Evolutionary conservation across 768 basidiomycete genomes (phyloP), one percentile per base, ranked within the genome.

Genomic region (Phaffia tasmanica): DNA sequence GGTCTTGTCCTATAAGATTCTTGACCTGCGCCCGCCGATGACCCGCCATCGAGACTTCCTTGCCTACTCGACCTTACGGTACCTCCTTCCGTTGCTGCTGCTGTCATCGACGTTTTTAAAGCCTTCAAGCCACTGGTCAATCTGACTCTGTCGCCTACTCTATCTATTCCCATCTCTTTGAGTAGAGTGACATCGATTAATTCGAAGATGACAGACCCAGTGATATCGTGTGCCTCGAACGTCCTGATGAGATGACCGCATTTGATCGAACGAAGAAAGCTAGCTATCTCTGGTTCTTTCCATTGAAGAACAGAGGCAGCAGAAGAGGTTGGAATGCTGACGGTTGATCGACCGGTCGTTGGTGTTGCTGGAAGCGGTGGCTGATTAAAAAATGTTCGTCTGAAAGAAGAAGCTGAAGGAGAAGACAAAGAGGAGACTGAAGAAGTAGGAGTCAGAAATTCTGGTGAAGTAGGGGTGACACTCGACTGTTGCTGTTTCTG

Each of bases 121-220:
- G 78, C 74, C 74, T 91, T 92, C 68, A 99, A 87, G 0, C 85
- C 94, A 65, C 84, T 86, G 23, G 90, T 73, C 59, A 99, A 87
- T 73, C 89, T 82, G 9, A 97, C 83, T 58, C 93, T 80, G 76
- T 99, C 95, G 15, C 95, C 95, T 51, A 99, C 86, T 76, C 86
- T 89, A 42, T 80, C 72, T 32, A 99, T 83, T 18, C 87, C 87
- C 84, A 98, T 88, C 77, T 99, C 95, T 74, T 86, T 89, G 59
- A 99, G 78, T 1, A 85, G 86, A 8, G 79, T 76, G 76, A 92
- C 88, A 73, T 98, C 94, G 4, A 29, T 16, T 55, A 98, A 79
- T 70, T 99, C 95, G 59, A 97, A 81, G 21, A 99, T 78, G 25
- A 99, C 85, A 73, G 89, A 87, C 6, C 94, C 92, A 60, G 89